Base-by-base conservation (phyloP, 2,329 filamentous ascomycete species). In the Fonsecaea nubica region DNA sequence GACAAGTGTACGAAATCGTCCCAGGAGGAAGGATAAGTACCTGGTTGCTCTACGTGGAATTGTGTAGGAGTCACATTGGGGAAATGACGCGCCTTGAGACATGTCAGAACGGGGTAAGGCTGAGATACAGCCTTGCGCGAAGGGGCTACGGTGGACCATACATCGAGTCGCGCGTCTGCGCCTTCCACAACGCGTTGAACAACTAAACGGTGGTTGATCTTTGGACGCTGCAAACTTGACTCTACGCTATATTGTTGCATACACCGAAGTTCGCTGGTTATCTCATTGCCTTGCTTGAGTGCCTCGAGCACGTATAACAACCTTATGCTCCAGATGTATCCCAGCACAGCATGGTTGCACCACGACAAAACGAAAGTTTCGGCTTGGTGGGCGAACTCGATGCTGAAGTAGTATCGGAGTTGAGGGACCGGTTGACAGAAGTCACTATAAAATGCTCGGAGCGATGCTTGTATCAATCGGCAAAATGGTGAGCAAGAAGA, bases 401-500 rank as follows among this genome's bases (percentile, higher is more conserved):
- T 59, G 38, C 64, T 18, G 70, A 68, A 36, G 61, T 73, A 15
- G 65, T 72, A 5, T 68, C 64, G 25, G 71, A 73, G 62, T 50
- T 73, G 42, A 58, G 71, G 35, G 67, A 70, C 42, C 61, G 67
- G 56, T 55, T 73, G 36, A 69, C 71, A 12, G 72, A 73, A 62
- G 92, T 94, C 35, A 90, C 95, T 2, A 85, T 95, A 30, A 93
- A 93, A 76, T 98, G 93, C 81, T 96, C 93, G 1, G 95, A 99
- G 77, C 85, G 95, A 77, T 97, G 95, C 78, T 86, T 99, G 12
- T 98, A 97, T 76, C 93, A 97, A 75, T 95, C 94, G 6, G 90
- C 95, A 33, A 98, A 98, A 88, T 99, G 95, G 95, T 68, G 35
- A 10, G 55, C 60, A 15, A 10, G 40, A n/a, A 18, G 6, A 35